Evolutionary conservation across 225 moss, liverwort and hornwort species (phyloP), one percentile per base, ranked within the genome.

Genomic region (Rhytidiadelphus loreus): DNA sequence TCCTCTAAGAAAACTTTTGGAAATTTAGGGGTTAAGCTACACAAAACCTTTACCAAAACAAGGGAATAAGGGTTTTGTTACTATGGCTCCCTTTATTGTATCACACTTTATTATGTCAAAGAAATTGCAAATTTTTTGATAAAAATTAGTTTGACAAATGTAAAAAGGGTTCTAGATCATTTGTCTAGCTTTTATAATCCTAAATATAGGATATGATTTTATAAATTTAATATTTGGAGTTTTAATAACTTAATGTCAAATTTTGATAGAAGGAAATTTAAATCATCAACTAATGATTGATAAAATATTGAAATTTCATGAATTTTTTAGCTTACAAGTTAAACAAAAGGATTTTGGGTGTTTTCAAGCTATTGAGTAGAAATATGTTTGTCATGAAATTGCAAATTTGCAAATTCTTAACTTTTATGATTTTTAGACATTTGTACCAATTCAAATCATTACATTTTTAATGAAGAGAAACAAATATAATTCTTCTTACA

Each of bases 11-110:
- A 3, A 71, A 44, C 3, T 9, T 8, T 71, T 71, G 71, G 16
- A 2, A 43, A 3, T 71, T 9, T 14, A 41, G 15, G 8, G 8
- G 0, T 43, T 43, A 9, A 16, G 12, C n/a, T 1, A 44, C 0
- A 0, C 0, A 71, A 0, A 71, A 9, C 9, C 25, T 41, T 71
- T 5, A 15, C 15, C 0, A 16, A 43, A 39, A 26, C 7, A 12
- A 71, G 0, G 28, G 9, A 70, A 70, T 70, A 1, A 43, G 25
- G 3, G 16, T 43, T 43, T 71, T 43, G 2, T 43, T 26, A 28
- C 1, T 9, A 1, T 16, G 3, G 26, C 26, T 68, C 12, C 22
- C 1, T 5, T 16, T 26, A 26, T n/a, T 70, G 0, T 15, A 70
- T 70, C 2, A 13, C 3, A 22, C 14, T 53, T 21, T 35, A 13